phyloP scores from a whole-genome alignment of 495 filamentous ascomycete species.

The Trichoderma gamsii region DNA sequence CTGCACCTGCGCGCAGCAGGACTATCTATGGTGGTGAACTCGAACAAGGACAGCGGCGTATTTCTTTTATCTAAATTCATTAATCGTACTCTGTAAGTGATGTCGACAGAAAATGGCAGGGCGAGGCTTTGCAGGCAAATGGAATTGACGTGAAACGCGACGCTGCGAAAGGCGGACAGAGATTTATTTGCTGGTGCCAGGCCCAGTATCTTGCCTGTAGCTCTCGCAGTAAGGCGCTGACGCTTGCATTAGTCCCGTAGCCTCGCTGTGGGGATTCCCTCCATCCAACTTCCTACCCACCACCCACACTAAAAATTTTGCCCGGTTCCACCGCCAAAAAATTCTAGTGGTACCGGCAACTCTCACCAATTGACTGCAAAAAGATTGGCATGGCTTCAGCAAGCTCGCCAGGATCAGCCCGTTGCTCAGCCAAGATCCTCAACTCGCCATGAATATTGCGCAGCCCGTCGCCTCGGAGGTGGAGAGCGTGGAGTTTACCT shows the following conservation, averaged over 20 bases:
- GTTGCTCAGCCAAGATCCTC: slow-evolving; percentile 8
- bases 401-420: slow-evolving; percentile 13
- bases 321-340: slow-evolving; percentile 22
- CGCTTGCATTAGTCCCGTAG: background rate
- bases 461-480: slow-evolving; percentile 82
- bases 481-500: slow-evolving; percentile 80
- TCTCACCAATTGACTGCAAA: slow-evolving; percentile 5
- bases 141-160: background rate
- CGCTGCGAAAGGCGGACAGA: background rate
- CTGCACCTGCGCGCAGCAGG: background rate
- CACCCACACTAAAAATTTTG: slow-evolving; percentile 21
- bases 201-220: background rate
- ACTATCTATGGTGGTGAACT: background rate
- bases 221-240: background rate
- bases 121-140: too few relatives aligned
- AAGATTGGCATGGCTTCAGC: background rate
- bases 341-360: slow-evolving; percentile 11
- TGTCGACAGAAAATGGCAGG: background rate
- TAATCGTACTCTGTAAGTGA: background rate
- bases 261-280: slow-evolving; percentile 8
- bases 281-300: slow-evolving; percentile 12
- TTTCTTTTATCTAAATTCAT: background rate
- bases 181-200: too few relatives aligned
- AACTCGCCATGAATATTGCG: slow-evolving; percentile 67
- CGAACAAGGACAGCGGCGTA: background rate